These are phyloP conservation scores for Vicia villosa DNA, from an alignment of 306 rosid genomes.

Conservation along the genomic window DNA sequence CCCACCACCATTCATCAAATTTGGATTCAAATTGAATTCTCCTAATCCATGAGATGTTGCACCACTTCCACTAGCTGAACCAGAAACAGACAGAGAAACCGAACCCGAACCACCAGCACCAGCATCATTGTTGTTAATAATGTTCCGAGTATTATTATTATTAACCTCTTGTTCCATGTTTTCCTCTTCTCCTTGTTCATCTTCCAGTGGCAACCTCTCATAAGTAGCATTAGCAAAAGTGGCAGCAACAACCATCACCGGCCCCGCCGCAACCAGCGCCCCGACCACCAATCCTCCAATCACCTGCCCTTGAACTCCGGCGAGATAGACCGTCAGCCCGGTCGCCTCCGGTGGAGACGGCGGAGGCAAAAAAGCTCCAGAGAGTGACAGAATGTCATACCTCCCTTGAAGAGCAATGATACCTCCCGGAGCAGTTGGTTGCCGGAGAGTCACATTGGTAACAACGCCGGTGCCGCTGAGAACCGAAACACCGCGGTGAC, in stretches of 20 bases:
- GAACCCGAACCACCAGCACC: slow-evolving; percentile 23
- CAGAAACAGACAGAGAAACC: background rate
- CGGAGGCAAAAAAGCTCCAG: slow-evolving; percentile 77
- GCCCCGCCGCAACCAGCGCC: slow-evolving; percentile 65
- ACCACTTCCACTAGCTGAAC: background rate
- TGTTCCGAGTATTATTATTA: slow-evolving; percentile 17
- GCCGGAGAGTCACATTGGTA: slow-evolving; percentile 68
- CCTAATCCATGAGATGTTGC: background rate
- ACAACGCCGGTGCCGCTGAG: slow-evolving; percentile 77
- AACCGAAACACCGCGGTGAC: slow-evolving; percentile 84
- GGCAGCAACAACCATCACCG: slow-evolving; percentile 76
- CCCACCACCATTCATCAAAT: background rate
- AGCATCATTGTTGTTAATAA: background rate
- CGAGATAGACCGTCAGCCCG: slow-evolving; percentile 62
- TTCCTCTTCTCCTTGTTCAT: slow-evolving; percentile 51
- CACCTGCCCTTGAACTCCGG: slow-evolving; percentile 79
- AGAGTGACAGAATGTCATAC: slow-evolving; percentile 71
- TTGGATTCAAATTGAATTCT: background rate
- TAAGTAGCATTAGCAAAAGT: slow-evolving; percentile 77
- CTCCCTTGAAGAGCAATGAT: slow-evolving; percentile 63
- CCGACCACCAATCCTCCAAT: slow-evolving; percentile 80
- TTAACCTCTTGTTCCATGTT: slow-evolving; percentile 47
- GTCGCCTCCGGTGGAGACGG: slow-evolving; percentile 77
- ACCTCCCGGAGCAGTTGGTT: slow-evolving; percentile 63
- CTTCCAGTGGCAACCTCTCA: slow-evolving; percentile 73